Percentiles rank a stretch among this genome's conserved stretches.
Evolutionary conservation across 1,284 basidiomycete genomes (phyloP).

Genomic region (Caloboletus inedulis): DNA sequence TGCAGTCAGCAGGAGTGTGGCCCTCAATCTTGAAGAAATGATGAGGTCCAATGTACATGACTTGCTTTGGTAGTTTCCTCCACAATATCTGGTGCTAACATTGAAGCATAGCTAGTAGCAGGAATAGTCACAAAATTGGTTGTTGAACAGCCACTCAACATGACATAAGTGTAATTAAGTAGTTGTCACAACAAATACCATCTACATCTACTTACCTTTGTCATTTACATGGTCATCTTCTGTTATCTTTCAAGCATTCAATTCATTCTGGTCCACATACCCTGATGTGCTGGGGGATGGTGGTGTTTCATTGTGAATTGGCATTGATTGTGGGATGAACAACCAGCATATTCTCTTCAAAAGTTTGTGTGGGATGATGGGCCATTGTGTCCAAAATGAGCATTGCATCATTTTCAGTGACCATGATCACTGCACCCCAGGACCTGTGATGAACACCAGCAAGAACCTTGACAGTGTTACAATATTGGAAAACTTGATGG

Average conservation of each 20-base stretch:
- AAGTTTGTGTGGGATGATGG: neutral
- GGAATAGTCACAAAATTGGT: neutral
- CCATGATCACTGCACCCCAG: neutral
- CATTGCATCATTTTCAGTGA: neutral
- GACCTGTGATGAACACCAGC: neutral
- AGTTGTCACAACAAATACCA: neutral
- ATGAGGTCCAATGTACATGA: neutral
- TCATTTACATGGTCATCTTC: neutral
- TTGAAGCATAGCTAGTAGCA: neutral
- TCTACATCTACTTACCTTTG: neutral
- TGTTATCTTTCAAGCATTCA: neutral
- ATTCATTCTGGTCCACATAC: neutral
- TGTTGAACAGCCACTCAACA: neutral
- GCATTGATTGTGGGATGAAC: neutral
- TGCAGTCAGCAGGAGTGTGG: neutral
- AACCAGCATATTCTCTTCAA: neutral
- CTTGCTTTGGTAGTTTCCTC: neutral
- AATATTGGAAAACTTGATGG: neutral
- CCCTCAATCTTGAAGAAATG: neutral
- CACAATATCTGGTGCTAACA: neutral
- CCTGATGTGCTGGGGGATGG: neutral
- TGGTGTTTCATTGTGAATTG: neutral
- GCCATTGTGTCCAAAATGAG: neutral
- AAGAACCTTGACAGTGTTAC: neutral
- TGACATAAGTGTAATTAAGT: neutral